Base-by-base conservation (phyloP, 2,329 filamentous ascomycete species). In the Aphanocladium album region DNA sequence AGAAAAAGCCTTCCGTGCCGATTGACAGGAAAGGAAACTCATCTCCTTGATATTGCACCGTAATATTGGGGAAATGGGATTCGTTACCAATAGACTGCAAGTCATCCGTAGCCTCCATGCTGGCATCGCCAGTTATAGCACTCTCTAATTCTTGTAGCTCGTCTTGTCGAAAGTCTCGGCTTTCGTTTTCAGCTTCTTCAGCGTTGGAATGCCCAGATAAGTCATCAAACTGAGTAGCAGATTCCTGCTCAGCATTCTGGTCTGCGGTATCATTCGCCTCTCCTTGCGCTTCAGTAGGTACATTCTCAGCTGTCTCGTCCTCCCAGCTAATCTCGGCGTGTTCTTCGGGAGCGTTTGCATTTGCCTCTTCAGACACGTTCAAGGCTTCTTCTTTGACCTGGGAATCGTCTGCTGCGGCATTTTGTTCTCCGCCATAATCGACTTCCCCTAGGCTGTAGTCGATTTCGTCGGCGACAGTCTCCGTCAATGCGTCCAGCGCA, bases 41-140 rank as follows among this genome's bases (percentile, higher is more conserved):
- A 17, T 77, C 73, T 39, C 75, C 76, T 57, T 74, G 76, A 62
- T 79, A 79, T 51, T 74, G 72, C 55, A 79, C 77, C 11, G 72
- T 76, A 45, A 75, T 79, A 64, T 65, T 67, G 16, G 71, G 77
- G 59, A 67, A 74, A 8, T 66, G 62, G 17, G 57, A 35, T 2
- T 45, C 39, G 9, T 19, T 23, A 12, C 23, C n/a, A 16, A 64
- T 61, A 0, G 59, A 12, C n/a, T 56, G 56, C 7, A 60, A 21
- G 12, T 63, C 62, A 14, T 61, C 46, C 8, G 17, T 17, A 23
- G 51, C 50, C 16, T 54, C 50, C 21, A 49, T 60, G n/a, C 35
- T 59, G 23, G 50, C 23, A 12, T 60, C 41, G 9, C 50, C 35
- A 8, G 57, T 27, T 11, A 47, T 49, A 11, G 4, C 57, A 16